Base-by-base conservation (phyloP, 768 basidiomycete genomes). In the Lyophyllum semitale region DNA sequence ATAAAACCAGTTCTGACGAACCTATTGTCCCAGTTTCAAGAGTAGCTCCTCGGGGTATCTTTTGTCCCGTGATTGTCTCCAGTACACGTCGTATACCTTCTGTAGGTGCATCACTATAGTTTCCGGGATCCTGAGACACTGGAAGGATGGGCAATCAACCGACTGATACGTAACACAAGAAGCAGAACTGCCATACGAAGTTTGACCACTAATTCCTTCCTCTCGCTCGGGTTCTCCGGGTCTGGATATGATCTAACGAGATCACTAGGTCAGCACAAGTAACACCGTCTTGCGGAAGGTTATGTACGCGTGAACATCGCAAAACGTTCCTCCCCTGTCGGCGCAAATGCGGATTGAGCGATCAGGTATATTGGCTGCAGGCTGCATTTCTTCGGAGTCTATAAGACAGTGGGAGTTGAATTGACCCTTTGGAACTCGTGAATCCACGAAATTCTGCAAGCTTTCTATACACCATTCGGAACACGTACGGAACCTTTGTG, bases 101-200 rank as follows among this genome's bases (percentile, higher is more conserved):
- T 0, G 93, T 96, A 0, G 96, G 95, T 1, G 95, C 95, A 74
- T 98, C 95, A 2, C 73, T 71, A 70, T 98, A 98, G 66, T 95
- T 94, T 17, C 73, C 76, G 0, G 90, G 84, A 72, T 98, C 95
- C 69, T 93, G 89, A 0, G 93, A 95, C 33, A 98, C 92, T 93
- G 66, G 13, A 32, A 15, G 37, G 18, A 18, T 38, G 37, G 29
- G 8, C 26, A 17, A 44, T 56, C 7, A 55, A 35, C 23, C 22
- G 40, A 43, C 26, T 17, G 22, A 45, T 25, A 7, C 18, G 17
- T n/a, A 38, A 4, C 9, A 9, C 12, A 38, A 20, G n/a, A 26
- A 5, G 17, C 13, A 58, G n/a, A 13, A 15, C 9, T n/a, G 23
- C 75, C 88, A 61, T 67, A 87, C 92, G 73, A 1, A 98, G 84